phyloP scores from a whole-genome alignment of 164 flowering plant genomes.

The Saururus chinensis region DNA sequence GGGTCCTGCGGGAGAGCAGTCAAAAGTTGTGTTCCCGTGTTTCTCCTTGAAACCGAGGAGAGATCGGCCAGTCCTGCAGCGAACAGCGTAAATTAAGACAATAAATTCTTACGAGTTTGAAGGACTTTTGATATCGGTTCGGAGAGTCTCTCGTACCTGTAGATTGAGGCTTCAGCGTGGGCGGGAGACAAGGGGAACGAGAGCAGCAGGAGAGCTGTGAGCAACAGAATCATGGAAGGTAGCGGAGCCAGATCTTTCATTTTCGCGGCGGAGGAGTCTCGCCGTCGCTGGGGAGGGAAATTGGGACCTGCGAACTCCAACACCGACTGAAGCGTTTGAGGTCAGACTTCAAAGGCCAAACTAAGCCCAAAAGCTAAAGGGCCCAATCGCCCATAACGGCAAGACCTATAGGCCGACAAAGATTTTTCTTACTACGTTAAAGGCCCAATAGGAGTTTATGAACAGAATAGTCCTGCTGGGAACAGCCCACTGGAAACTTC shows the following conservation, averaged over 20 bases:
- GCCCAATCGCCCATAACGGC: no score
- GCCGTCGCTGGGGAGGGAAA: background rate
- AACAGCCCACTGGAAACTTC: no score
- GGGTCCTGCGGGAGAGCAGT: slow-evolving; percentile 87
- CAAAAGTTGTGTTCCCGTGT: slow-evolving; percentile 57
- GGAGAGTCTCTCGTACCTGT: background rate
- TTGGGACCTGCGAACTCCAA: no score
- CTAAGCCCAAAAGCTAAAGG: no score
- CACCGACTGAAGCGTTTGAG: no score
- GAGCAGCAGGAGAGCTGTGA: background rate
- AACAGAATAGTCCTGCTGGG: no score
- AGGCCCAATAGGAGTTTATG: no score
- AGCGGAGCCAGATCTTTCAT: background rate
- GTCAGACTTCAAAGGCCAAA: no score
- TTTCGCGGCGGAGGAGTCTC: background rate
- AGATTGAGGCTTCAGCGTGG: background rate
- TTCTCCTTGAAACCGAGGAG: slow-evolving; percentile 61
- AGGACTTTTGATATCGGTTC: background rate
- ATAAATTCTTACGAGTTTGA: background rate
- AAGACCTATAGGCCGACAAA: no score
- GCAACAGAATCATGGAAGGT: background rate
- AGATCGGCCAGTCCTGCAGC: slow-evolving; percentile 1
- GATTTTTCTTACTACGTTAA: no score
- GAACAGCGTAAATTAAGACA: background rate
- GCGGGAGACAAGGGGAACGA: background rate